Conservation (phyloP, 257 asterid species). For the Jacaranda copaia region DNA sequence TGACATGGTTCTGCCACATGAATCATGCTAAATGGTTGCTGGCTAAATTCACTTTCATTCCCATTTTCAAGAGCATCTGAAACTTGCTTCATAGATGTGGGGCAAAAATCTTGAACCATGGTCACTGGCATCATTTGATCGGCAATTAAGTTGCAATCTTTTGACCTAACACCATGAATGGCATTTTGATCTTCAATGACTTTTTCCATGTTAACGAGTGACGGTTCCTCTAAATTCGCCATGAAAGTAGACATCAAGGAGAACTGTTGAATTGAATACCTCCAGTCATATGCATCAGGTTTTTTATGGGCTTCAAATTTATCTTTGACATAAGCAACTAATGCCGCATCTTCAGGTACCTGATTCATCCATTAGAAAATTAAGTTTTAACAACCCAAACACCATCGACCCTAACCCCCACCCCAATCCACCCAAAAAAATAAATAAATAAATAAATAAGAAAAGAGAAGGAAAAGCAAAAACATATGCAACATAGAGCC, state of each 20-base stretch:
- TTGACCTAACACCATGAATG: slow-evolving; percentile 31
- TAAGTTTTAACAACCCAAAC: slow-evolving; percentile 17
- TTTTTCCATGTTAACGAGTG: slow-evolving; percentile 33
- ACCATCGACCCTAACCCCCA: not conserved
- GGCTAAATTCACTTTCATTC: slow-evolving; percentile 39
- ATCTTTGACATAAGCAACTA: slow-evolving; percentile 48
- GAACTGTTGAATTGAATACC: slow-evolving; percentile 40
- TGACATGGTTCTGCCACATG: slow-evolving; percentile 45
- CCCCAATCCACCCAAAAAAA: not conserved
- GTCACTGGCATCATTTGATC: slow-evolving; percentile 46
- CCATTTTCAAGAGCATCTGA: slow-evolving; percentile 39
- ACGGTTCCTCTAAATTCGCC: slow-evolving; percentile 48
- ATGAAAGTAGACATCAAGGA: slow-evolving; percentile 39
- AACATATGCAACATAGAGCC: not conserved
- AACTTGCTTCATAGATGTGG: slow-evolving; percentile 34
- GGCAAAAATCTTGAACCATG: slow-evolving; percentile 53
- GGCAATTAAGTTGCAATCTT: slow-evolving; percentile 38
- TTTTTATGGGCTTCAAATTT: slow-evolving; percentile 47
- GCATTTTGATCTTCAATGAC: slow-evolving; percentile 44
- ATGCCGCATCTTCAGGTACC: slow-evolving; percentile 76
- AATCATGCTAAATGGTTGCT: slow-evolving; percentile 42
- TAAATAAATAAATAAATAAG: too few species aligned
- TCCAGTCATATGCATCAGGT: slow-evolving; percentile 35
- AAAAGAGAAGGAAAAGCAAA: not conserved
- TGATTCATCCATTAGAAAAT: slow-evolving; percentile 44